Conservation (phyloP, 1,139 yeast species). For the Pichia sp. region DNA sequence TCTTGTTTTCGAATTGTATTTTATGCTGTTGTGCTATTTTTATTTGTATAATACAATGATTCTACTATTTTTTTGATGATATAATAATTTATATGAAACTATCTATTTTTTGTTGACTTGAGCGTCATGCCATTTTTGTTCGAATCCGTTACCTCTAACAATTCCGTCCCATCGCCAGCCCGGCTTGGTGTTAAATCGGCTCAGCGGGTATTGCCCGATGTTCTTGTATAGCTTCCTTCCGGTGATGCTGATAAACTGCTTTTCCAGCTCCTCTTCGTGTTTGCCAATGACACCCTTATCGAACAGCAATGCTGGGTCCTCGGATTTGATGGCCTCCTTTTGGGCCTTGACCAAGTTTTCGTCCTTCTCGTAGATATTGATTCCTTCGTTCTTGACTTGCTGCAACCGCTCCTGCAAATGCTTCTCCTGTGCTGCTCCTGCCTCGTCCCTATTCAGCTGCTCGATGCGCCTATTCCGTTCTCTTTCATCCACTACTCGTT, state of each 20-base stretch:
- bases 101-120: conserved; percentile 20
- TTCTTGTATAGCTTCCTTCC: conserved; percentile 50
- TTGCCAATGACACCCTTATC: conserved; percentile 21
- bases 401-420: conserved; percentile 12
- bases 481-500: conserved; percentile 17
- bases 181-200: conserved; percentile 72
- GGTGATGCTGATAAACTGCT: conserved; percentile 31
- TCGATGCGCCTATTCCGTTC: conserved; percentile 44
- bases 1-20: background rate
- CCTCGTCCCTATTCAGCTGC: conserved; percentile 31
- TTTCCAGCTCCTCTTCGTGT: conserved; percentile 13
- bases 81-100: background rate
- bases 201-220: conserved; percentile 44
- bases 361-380: conserved; percentile 37
- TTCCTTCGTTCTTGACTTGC: conserved; percentile 20
- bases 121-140: conserved; percentile 54
- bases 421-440: conserved; percentile 3
- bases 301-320: conserved; percentile 67
- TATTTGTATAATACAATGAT: background rate
- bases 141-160: conserved; percentile 89
- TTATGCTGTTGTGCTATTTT: background rate
- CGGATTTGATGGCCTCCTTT: conserved; percentile 39
- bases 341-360: conserved; percentile 36
- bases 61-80: background rate
- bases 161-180: conserved; percentile 94